Evolutionary conservation across 495 filamentous ascomycete species (phyloP).

Genomic region (Podospora australis): DNA sequence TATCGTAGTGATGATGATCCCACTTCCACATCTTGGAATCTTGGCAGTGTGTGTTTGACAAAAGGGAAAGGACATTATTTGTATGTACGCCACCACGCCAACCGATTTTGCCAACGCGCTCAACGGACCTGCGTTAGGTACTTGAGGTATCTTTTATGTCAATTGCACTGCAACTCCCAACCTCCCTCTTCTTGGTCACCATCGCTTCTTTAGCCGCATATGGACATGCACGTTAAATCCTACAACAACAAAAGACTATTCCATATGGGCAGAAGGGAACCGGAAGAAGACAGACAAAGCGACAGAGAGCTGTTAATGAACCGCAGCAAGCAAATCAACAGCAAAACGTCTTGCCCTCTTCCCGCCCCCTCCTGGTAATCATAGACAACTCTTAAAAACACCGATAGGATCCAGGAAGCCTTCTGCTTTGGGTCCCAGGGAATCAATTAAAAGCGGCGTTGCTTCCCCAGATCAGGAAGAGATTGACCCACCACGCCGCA

Average conservation of each 20-base stretch:
- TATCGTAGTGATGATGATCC: not conserved
- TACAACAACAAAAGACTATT: not conserved
- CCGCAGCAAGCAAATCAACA: no score
- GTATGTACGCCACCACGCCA: not conserved
- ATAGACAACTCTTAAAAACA: not conserved
- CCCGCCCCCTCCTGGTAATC: slow-evolving; percentile 5
- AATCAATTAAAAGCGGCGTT: not conserved
- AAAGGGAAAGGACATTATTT: not conserved
- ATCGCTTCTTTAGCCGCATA: no score
- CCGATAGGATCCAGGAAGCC: not conserved
- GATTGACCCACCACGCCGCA: not conserved
- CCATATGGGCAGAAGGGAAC: not conserved
- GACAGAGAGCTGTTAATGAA: not conserved
- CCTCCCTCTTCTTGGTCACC: not conserved
- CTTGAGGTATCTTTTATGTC: not conserved
- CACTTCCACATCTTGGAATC: not conserved
- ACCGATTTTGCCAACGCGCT: not conserved
- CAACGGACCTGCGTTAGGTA: no score
- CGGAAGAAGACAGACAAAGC: not conserved
- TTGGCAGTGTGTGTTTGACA: not conserved
- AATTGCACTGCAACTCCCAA: not conserved
- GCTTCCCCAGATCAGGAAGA: no score
- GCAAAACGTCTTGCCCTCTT: no score
- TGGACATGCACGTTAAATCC: not conserved
- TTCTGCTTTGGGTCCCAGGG: not conserved